A percentile compares a stretch with the other conserved stretches of the same genome.
phyloP scores from a whole-genome alignment of 1,139 yeast species.

The Magnusiomyces paraingens region DNA sequence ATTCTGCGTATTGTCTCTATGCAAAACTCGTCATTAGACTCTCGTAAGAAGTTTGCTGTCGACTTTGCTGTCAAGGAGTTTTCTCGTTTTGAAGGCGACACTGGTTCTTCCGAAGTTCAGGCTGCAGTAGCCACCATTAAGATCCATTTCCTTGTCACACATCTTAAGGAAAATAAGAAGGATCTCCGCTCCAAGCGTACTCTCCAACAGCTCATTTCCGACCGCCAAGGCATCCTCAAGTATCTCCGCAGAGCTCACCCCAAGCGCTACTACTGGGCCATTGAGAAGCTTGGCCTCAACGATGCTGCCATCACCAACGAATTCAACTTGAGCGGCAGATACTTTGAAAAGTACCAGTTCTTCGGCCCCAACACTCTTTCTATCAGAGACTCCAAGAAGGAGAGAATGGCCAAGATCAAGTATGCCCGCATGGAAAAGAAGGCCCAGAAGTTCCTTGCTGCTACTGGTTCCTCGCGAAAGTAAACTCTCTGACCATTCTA shows the following conservation, averaged over 20 bases:
- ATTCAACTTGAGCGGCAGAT: slow-evolving; percentile 76
- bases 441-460: slow-evolving; percentile 23
- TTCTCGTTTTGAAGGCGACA: slow-evolving; percentile 78
- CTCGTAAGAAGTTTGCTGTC: slow-evolving; percentile 53
- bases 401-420: slow-evolving; percentile 25
- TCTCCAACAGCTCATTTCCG: slow-evolving; percentile 78
- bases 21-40: slow-evolving; percentile 60
- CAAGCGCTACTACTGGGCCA: slow-evolving; percentile 74
- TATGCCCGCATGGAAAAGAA: slow-evolving; percentile 26
- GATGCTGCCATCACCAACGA: slow-evolving; percentile 74
- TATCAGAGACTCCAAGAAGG: slow-evolving; percentile 28
- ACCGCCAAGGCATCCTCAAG: slow-evolving; percentile 75
- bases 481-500: too few species aligned
- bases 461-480: background rate
- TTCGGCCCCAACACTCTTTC: slow-evolving; percentile 51
- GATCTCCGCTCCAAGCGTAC: slow-evolving; percentile 64
- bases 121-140: slow-evolving; percentile 84
- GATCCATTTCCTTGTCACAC: slow-evolving; percentile 72
- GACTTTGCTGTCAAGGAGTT: slow-evolving; percentile 70
- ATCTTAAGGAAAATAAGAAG: slow-evolving; percentile 64
- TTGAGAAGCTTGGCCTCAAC: slow-evolving; percentile 79
- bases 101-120: slow-evolving; percentile 93
- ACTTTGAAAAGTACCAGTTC: slow-evolving; percentile 78
- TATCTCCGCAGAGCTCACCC: slow-evolving; percentile 78
- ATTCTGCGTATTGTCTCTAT: slow-evolving; percentile 65